Percentiles rank a stretch among this genome's conserved stretches.
These are phyloP conservation scores for Cordyceps javanica DNA, from an alignment of 2,329 filamentous ascomycete genomes.

Conservation along the genomic window DNA sequence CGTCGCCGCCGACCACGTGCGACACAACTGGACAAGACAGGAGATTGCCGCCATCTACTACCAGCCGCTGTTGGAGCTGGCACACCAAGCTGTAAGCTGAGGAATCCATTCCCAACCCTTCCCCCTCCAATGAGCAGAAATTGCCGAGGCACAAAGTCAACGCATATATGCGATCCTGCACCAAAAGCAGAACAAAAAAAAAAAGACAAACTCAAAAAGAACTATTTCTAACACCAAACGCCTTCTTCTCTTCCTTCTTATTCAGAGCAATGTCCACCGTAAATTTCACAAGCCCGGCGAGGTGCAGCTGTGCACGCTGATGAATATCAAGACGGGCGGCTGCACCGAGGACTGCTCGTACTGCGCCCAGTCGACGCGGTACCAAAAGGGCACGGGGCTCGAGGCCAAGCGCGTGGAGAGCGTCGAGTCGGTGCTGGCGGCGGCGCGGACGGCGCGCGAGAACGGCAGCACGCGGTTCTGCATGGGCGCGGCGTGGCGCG, in stretches of 20 bases:
- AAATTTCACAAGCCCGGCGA: constrained; percentile 78
- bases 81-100: constrained; percentile 60
- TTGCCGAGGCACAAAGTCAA: neutral
- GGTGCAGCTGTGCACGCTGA: constrained; percentile 87
- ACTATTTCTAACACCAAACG: neutral
- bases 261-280: constrained; percentile 68
- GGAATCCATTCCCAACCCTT: neutral
- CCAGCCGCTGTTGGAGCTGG: constrained; percentile 72
- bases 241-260: neutral
- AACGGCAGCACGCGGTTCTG: constrained; percentile 90
- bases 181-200: neutral
- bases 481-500: constrained; percentile 91
- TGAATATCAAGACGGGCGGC: constrained; percentile 95
- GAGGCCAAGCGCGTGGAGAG: constrained; percentile 72
- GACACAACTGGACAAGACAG: constrained; percentile 73
- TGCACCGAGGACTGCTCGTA: constrained; percentile 92
- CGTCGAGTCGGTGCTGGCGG: constrained; percentile 74
- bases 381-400: constrained; percentile 69
- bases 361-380: constrained; percentile 81
- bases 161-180: too few species aligned
- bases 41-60: constrained; percentile 80
- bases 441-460: constrained; percentile 68
- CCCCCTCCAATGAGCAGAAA: too few species aligned
- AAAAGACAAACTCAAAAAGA: neutral
- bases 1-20: constrained; percentile 52